These are phyloP conservation scores for Leccinellum rugosiceps DNA, from an alignment of 768 basidiomycete species.

Conservation along the genomic window DNA sequence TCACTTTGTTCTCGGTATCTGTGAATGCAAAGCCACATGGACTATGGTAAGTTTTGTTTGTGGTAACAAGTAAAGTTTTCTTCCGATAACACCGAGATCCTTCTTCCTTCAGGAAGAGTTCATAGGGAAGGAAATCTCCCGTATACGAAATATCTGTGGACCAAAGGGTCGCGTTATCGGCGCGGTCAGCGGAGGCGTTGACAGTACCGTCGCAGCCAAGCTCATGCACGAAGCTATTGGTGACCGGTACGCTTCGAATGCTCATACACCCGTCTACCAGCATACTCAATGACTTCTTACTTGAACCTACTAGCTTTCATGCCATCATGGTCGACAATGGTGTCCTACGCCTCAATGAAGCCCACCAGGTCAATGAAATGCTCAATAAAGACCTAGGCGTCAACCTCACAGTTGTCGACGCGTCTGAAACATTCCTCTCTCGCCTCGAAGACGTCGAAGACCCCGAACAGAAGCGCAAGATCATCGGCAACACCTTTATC, in stretches of 20 bases:
- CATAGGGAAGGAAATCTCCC: slow-evolving; percentile 91
- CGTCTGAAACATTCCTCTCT: slow-evolving; percentile 88
- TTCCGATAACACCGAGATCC: neutral
- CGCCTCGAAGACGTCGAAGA: slow-evolving; percentile 91
- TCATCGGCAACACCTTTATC: slow-evolving; percentile 99
- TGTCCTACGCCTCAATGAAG: slow-evolving; percentile 90
- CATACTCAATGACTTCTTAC: neutral
- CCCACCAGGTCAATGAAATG: slow-evolving; percentile 88
- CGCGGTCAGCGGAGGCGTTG: slow-evolving; percentile 96
- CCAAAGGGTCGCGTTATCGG: slow-evolving; percentile 95
- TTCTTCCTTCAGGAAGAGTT: slow-evolving; percentile 73
- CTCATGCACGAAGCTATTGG: slow-evolving; percentile 99
- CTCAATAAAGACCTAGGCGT: slow-evolving; percentile 91
- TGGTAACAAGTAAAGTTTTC: slow-evolving; percentile 4
- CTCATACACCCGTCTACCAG: neutral
- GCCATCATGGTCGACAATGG: slow-evolving; percentile 99
- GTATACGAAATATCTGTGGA: slow-evolving; percentile 94
- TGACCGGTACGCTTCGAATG: slow-evolving; percentile 59
- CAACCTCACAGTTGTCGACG: slow-evolving; percentile 93
- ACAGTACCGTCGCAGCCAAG: slow-evolving; percentile 97
- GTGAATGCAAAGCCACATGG: slow-evolving; percentile 80
- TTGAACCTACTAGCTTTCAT: slow-evolving; percentile 67
- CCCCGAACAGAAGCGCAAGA: slow-evolving; percentile 95
- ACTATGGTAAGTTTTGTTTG: slow-evolving; percentile 70
- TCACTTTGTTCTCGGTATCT: slow-evolving; percentile 81